A percentile compares a stretch with the other conserved stretches of the same genome.
Conservation (phyloP, 176 grass and related monocot species). For the Juncus inflexus region DNA sequence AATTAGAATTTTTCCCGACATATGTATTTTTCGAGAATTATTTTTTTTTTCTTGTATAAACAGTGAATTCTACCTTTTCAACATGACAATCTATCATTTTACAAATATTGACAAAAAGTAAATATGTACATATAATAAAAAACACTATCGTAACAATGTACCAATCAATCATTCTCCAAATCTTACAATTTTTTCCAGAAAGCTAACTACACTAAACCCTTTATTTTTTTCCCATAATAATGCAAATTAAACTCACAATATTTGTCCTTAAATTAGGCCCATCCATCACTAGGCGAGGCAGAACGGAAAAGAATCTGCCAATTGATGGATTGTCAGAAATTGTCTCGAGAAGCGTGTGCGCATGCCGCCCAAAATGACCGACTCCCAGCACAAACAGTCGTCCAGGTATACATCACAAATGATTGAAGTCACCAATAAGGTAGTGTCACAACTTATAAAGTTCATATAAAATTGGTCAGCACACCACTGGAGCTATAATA, state of each 20-base stretch:
- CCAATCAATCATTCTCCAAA: not conserved
- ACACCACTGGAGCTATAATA: too few relatives aligned
- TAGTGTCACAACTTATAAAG: too few relatives aligned
- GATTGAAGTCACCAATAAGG: not conserved
- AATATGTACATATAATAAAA: too few relatives aligned
- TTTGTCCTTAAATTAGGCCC: slow-evolving; percentile 41
- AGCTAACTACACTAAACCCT: not conserved
- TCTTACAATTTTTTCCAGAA: not conserved
- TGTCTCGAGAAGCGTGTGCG: slow-evolving; percentile 85
- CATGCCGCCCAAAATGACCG: slow-evolving; percentile 91
- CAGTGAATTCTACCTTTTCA: too few relatives aligned
- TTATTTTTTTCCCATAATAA: not conserved
- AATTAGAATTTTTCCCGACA: too few relatives aligned
- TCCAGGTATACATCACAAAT: slow-evolving; percentile 33
- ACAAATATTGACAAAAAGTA: too few relatives aligned
- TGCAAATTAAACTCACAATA: not conserved
- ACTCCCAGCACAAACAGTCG: slow-evolving; percentile 73
- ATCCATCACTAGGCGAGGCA: slow-evolving; percentile 46
- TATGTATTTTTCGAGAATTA: too few relatives aligned
- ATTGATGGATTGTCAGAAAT: slow-evolving; percentile 71
- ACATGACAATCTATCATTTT: too few relatives aligned
- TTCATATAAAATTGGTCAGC: too few relatives aligned
- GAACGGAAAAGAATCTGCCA: slow-evolving; percentile 80
- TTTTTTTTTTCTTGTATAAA: too few relatives aligned
- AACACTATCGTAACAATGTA: too few relatives aligned